These are phyloP conservation scores for Mallotus repandus DNA, from an alignment of 441 rosid genomes.

Conservation along the genomic window DNA sequence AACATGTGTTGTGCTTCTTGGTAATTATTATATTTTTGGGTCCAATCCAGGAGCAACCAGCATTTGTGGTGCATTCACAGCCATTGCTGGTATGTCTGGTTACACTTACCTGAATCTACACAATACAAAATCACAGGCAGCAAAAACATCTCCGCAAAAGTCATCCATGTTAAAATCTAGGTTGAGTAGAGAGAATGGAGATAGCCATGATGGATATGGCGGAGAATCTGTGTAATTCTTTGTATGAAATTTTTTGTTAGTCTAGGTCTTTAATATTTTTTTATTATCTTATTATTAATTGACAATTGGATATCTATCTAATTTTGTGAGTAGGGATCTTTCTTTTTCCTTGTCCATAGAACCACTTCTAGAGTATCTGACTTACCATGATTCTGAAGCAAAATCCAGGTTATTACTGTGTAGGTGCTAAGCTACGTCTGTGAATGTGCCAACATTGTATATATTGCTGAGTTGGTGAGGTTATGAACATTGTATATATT, in stretches of 20 bases:
- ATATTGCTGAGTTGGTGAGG: too few species aligned
- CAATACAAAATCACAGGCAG: slow-evolving; percentile 35
- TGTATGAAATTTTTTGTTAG: not conserved
- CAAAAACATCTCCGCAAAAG: slow-evolving; percentile 33
- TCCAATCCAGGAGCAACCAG: slow-evolving; percentile 64
- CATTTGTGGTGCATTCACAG: slow-evolving; percentile 54
- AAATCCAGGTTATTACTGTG: not conserved
- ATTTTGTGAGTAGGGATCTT: slow-evolving; percentile 5
- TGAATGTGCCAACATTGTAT: too few species aligned
- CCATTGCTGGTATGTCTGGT: slow-evolving; percentile 59
- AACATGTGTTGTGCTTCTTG: slow-evolving; percentile 63
- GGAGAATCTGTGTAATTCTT: slow-evolving; percentile 32
- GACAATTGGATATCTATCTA: not conserved
- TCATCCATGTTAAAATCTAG: slow-evolving; percentile 46
- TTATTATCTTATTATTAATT: not conserved
- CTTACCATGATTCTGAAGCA: slow-evolving; percentile 2
- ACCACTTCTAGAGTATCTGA: not conserved
- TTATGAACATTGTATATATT: too few species aligned
- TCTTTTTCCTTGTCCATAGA: too few species aligned
- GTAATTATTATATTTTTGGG: slow-evolving; percentile 53
- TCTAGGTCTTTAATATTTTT: not conserved
- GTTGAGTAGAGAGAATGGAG: slow-evolving; percentile 43
- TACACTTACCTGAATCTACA: slow-evolving; percentile 53
- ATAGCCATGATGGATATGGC: slow-evolving; percentile 39
- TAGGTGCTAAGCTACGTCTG: too few species aligned